These are phyloP conservation scores for Starmerella apicola DNA, from an alignment of 805 yeast genomes.

Conservation along the genomic window DNA sequence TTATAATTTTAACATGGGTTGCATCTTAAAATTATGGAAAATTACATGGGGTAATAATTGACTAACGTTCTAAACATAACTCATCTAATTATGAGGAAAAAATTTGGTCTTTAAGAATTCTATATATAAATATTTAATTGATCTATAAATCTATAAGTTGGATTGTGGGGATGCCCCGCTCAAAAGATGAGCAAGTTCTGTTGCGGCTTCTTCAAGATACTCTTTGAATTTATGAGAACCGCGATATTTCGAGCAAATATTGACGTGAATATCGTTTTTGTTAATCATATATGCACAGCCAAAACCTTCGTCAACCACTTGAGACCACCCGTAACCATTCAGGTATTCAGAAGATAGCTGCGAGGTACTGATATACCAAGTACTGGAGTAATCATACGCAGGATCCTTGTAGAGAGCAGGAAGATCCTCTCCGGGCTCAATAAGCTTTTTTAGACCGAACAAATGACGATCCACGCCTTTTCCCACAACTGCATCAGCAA, in stretches of 20 bases:
- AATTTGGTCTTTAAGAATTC: too few species aligned
- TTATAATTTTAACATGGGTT: too few species aligned
- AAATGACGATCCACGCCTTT: conserved; percentile 88
- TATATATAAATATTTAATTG: not conserved
- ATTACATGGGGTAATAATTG: too few species aligned
- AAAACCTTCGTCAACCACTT: conserved; percentile 85
- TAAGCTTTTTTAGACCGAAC: conserved; percentile 70
- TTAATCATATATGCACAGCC: conserved; percentile 92
- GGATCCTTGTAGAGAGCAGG: conserved; percentile 70
- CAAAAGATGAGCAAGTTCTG: conserved; percentile 62
- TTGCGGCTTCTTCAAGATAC: conserved; percentile 65
- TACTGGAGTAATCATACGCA: conserved; percentile 56
- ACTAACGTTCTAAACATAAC: too few species aligned
- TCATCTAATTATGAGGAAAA: too few species aligned
- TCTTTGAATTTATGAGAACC: conserved; percentile 39
- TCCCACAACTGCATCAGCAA: conserved; percentile 70
- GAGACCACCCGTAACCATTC: conserved; percentile 93
- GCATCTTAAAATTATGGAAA: too few species aligned
- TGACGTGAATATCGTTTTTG: conserved; percentile 72
- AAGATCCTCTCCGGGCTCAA: conserved; percentile 41
- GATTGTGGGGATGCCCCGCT: conserved; percentile 27
- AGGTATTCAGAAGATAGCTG: conserved; percentile 76
- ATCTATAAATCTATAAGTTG: conserved; percentile 19
- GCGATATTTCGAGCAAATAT: conserved; percentile 62
- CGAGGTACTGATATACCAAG: conserved; percentile 83